A percentile compares a stretch with the other conserved stretches of the same genome.
phyloP scores from a whole-genome alignment of 78 protist genomes.

The Bodo saltans region DNA sequence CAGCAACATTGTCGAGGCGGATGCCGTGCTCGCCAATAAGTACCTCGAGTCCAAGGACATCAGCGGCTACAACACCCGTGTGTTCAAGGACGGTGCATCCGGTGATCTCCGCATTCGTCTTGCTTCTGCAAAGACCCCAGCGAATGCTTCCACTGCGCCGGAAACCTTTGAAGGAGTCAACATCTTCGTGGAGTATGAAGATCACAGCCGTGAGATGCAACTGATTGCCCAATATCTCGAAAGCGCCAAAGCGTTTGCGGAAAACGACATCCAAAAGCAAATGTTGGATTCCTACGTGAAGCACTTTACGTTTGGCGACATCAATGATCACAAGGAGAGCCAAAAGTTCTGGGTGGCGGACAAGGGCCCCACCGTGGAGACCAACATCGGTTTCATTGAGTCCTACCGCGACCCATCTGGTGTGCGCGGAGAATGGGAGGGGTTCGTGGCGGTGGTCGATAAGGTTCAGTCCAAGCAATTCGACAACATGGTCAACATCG shows the following conservation, averaged over 20 bases:
- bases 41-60: conserved; percentile 9
- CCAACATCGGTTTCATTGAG: conserved; percentile 76
- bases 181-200: conserved; percentile 38
- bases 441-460: conserved; percentile 71
- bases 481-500: conserved; percentile 42
- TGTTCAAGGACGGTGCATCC: neutral
- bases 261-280: conserved; percentile 49
- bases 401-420: conserved; percentile 69
- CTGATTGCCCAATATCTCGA: conserved; percentile 37
- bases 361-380: conserved; percentile 63
- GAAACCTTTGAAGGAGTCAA: neutral
- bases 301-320: conserved; percentile 44
- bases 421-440: conserved; percentile 78
- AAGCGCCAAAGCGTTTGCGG: conserved; percentile 38
- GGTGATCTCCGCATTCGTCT: neutral
- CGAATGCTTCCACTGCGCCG: neutral
- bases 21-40: conserved; percentile 47
- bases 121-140: neutral
- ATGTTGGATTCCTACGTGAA: conserved; percentile 62
- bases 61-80: conserved; percentile 36
- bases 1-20: conserved; percentile 42
- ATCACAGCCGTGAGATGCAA: conserved; percentile 26
- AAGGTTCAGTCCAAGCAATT: conserved; percentile 38
- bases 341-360: conserved; percentile 68
- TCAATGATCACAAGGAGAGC: conserved; percentile 62